Evolutionary conservation across 768 basidiomycete species (phyloP).

Genomic region (Amanita brunnescens): DNA sequence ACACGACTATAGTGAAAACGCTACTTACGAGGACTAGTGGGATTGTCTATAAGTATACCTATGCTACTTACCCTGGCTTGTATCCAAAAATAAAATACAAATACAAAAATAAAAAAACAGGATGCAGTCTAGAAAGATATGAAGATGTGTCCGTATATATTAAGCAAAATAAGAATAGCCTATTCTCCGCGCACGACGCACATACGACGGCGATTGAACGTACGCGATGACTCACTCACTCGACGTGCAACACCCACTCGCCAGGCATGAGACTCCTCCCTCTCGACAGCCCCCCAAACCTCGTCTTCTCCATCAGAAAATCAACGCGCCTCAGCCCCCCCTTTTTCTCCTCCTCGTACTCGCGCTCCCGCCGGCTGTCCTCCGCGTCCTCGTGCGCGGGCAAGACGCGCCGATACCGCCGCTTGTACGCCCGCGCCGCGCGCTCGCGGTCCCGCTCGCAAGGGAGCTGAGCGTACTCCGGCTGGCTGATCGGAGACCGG

Average conservation of each 20-base stretch:
- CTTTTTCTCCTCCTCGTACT: conserved; percentile 28
- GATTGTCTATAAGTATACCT: too few species aligned
- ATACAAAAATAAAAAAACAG: too few species aligned
- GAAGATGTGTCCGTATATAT: too few species aligned
- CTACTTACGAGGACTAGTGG: too few species aligned
- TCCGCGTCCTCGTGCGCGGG: conserved; percentile 16
- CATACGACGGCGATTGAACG: not conserved
- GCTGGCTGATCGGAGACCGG: conserved; percentile 27
- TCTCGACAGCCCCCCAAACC: conserved; percentile 33
- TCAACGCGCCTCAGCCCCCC: conserved; percentile 49
- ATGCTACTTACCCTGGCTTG: too few species aligned
- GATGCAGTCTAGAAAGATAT: too few species aligned
- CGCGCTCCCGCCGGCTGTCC: not conserved
- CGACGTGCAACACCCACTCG: conserved; percentile 28
- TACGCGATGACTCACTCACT: not conserved
- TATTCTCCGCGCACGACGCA: too few species aligned
- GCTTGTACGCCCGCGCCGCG: conserved; percentile 34
- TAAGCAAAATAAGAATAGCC: too few species aligned
- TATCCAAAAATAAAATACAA: too few species aligned
- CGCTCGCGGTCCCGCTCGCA: conserved; percentile 19
- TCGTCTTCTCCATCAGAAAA: conserved; percentile 34
- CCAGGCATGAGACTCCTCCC: conserved; percentile 17
- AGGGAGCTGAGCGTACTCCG: conserved; percentile 32
- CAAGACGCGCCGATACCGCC: conserved; percentile 27
- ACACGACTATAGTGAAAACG: too few species aligned